Conservation (phyloP, 2,329 filamentous ascomycete species). For the Endoconidiophora polonica region DNA sequence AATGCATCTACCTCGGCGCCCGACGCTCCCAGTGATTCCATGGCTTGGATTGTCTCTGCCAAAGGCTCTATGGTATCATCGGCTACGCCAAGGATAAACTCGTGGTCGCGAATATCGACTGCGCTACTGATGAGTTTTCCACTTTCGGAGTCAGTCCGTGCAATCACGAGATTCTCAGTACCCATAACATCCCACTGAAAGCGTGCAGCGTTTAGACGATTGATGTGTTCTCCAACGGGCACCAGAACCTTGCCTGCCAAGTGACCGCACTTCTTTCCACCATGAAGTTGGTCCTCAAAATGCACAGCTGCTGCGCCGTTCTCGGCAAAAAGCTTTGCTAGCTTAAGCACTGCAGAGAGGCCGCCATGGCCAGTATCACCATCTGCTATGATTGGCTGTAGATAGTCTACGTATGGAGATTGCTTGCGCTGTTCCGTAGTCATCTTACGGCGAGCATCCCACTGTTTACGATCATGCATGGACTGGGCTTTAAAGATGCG, state of each 20-base stretch:
- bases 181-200: conserved; percentile 99
- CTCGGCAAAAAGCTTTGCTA: conserved; percentile 94
- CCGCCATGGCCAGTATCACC: conserved; percentile 94
- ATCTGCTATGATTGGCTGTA: conserved; percentile 89
- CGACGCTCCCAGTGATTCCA: conserved; percentile 66
- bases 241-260: conserved; percentile 92
- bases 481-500: conserved; percentile 91
- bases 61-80: conserved; percentile 60
- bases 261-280: conserved; percentile 96
- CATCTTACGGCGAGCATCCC: conserved; percentile 69
- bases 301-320: conserved; percentile 92
- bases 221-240: conserved; percentile 88
- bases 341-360: conserved; percentile 79
- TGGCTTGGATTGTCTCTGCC: conserved; percentile 73
- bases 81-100: conserved; percentile 82
- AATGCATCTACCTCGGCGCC: conserved; percentile 71
- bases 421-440: conserved; percentile 52
- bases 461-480: conserved; percentile 92
- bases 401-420: conserved; percentile 77
- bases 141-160: conserved; percentile 87
- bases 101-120: conserved; percentile 87
- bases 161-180: conserved; percentile 83
- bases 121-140: conserved; percentile 79
- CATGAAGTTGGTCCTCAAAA: conserved; percentile 94
- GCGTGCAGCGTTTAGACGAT: conserved; percentile 73